phyloP scores from a whole-genome alignment of 257 asterid species.

The Solanum sejunctum region DNA sequence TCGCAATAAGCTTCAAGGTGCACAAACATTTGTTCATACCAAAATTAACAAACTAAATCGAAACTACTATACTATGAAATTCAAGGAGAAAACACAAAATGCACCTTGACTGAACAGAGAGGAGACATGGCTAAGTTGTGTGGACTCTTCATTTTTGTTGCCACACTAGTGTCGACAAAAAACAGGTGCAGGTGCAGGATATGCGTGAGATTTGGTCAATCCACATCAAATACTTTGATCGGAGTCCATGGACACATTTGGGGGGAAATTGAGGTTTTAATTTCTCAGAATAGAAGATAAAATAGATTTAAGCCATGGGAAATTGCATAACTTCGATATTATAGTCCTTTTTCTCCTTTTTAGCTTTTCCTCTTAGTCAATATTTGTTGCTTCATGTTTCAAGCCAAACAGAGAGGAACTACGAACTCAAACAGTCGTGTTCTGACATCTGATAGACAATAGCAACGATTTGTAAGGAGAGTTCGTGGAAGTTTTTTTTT shows the following conservation, averaged over 20 bases:
- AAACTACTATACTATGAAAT: not conserved
- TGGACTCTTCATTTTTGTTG: not conserved
- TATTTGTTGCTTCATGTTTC: not conserved
- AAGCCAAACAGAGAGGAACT: not conserved
- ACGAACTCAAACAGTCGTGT: not conserved
- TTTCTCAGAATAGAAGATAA: not conserved
- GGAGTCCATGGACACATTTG: not conserved
- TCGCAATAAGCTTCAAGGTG: not conserved
- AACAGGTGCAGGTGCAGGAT: not conserved
- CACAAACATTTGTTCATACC: not conserved
- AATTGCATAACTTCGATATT: not conserved
- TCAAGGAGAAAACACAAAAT: not conserved
- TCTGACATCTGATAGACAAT: not conserved
- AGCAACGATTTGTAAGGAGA: not conserved
- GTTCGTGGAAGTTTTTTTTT: not conserved
- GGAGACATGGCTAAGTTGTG: not conserved
- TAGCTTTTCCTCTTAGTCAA: not conserved
- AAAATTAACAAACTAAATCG: not conserved
- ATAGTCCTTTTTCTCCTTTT: not conserved
- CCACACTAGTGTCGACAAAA: not conserved
- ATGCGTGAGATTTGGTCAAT: not conserved
- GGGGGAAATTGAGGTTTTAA: not conserved
- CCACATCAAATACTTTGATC: not conserved
- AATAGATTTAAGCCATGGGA: not conserved
- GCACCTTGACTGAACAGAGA: not conserved